Percentiles rank a stretch among this genome's conserved stretches.
phyloP scores from a whole-genome alignment of 768 basidiomycete genomes.

The Termitomyces titanicus region DNA sequence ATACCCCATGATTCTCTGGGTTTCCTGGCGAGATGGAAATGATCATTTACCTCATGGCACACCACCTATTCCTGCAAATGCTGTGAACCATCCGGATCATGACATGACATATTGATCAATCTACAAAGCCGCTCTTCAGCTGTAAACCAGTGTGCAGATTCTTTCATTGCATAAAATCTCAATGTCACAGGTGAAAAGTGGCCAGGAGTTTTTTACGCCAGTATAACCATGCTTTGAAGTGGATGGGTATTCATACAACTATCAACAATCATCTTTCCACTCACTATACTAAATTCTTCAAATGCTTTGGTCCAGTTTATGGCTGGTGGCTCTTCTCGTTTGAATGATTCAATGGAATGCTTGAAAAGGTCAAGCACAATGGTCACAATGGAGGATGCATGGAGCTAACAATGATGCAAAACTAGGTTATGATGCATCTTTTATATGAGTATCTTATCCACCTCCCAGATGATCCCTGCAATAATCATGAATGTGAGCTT shows the following conservation, averaged over 20 bases:
- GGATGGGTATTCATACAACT: slow-evolving; percentile 12
- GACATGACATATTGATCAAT: too few species aligned
- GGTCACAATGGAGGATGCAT: slow-evolving; percentile 14
- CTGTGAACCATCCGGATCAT: too few species aligned
- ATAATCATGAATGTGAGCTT: not conserved
- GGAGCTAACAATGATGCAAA: slow-evolving; percentile 4
- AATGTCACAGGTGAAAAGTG: too few species aligned
- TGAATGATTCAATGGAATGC: slow-evolving; percentile 31
- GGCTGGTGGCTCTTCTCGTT: slow-evolving; percentile 33
- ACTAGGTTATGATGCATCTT: not conserved
- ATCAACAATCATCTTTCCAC: slow-evolving; percentile 32
- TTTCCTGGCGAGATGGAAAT: too few species aligned
- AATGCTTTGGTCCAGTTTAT: slow-evolving; percentile 27
- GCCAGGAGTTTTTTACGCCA: too few species aligned
- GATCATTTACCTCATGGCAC: too few species aligned
- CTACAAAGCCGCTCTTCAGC: too few species aligned
- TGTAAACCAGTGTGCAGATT: too few species aligned
- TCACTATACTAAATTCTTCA: slow-evolving; percentile 20
- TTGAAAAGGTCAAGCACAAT: slow-evolving; percentile 28
- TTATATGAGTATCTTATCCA: not conserved
- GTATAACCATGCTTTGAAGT: too few species aligned
- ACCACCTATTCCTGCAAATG: too few species aligned
- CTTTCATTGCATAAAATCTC: too few species aligned
- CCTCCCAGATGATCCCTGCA: not conserved
- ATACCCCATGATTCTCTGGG: too few species aligned